Conservation (phyloP, 1,284 basidiomycete species). For the Heterobasidion occidentale region DNA sequence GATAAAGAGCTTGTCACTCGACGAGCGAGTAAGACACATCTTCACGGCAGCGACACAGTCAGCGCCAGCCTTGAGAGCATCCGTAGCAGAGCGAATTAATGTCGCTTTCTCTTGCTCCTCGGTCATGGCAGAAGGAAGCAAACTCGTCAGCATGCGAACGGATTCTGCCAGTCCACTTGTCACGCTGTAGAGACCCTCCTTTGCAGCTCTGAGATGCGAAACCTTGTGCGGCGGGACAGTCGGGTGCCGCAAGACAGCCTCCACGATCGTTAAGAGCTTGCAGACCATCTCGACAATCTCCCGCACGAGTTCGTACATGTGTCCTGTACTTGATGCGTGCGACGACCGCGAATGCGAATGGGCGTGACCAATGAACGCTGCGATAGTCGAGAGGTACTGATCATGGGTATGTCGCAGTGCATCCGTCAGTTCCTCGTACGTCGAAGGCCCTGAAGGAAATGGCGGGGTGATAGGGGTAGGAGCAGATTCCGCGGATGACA, state of each 20-base stretch:
- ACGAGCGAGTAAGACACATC: slow-evolving; percentile 59
- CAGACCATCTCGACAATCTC: slow-evolving; percentile 93
- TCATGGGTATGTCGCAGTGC: slow-evolving; percentile 76
- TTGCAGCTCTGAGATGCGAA: slow-evolving; percentile 57
- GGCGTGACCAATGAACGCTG: slow-evolving; percentile 94
- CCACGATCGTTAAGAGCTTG: slow-evolving; percentile 87
- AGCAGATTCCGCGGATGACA: slow-evolving; percentile 31
- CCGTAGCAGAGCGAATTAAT: slow-evolving; percentile 78
- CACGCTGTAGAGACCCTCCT: slow-evolving; percentile 79
- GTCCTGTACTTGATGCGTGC: slow-evolving; percentile 87
- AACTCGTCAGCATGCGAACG: slow-evolving; percentile 63
- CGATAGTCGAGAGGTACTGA: slow-evolving; percentile 86
- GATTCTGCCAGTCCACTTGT: slow-evolving; percentile 86
- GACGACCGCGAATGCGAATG: slow-evolving; percentile 86
- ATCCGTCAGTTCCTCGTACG: slow-evolving; percentile 58
- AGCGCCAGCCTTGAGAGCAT: slow-evolving; percentile 80
- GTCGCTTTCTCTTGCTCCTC: slow-evolving; percentile 79
- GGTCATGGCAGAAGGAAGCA: slow-evolving; percentile 37
- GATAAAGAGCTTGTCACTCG: slow-evolving; percentile 54
- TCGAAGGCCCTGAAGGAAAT: slow-evolving; percentile 66
- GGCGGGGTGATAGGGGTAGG: slow-evolving; percentile 36
- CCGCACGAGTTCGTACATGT: slow-evolving; percentile 89
- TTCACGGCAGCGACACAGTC: slow-evolving; percentile 84
- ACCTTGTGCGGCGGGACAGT: slow-evolving; percentile 49
- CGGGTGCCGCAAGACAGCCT: slow-evolving; percentile 73